These are phyloP conservation scores for Blastobotrys capitulatus DNA, from an alignment of 1,139 yeast genomes.

Conservation along the genomic window DNA sequence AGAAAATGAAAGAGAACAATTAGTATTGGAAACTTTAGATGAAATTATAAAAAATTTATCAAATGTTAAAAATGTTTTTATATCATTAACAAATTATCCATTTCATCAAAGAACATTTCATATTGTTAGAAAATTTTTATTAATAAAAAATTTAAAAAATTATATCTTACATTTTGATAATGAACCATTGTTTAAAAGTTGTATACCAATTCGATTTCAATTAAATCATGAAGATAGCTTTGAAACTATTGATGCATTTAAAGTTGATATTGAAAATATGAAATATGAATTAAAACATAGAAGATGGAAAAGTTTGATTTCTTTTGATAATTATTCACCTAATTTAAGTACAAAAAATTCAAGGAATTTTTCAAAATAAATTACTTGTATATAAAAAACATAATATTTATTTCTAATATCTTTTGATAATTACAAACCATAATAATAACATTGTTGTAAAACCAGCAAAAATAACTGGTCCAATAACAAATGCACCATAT, in stretches of 20 bases:
- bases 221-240: background rate
- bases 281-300: background rate
- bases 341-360: background rate
- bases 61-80: background rate
- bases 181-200: background rate
- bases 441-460: constrained; percentile 7
- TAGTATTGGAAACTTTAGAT: background rate
- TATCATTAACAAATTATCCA: constrained; percentile 1
- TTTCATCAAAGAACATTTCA: background rate
- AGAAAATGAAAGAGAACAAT: background rate
- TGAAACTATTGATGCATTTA: constrained; percentile 4
- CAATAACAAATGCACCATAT: constrained; percentile 19
- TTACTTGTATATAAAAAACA: too few relatives aligned
- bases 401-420: background rate
- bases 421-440: constrained; percentile 7
- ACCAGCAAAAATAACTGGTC: constrained; percentile 8
- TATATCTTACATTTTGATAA: background rate
- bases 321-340: background rate
- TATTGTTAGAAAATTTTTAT: constrained; percentile 1
- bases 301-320: background rate
- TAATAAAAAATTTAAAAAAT: background rate
- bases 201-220: background rate
- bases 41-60: background rate
- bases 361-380: too few relatives aligned
- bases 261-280: background rate